These are phyloP conservation scores for Tagetes erecta DNA, from an alignment of 129 eudicot genomes.

Conservation along the genomic window DNA sequence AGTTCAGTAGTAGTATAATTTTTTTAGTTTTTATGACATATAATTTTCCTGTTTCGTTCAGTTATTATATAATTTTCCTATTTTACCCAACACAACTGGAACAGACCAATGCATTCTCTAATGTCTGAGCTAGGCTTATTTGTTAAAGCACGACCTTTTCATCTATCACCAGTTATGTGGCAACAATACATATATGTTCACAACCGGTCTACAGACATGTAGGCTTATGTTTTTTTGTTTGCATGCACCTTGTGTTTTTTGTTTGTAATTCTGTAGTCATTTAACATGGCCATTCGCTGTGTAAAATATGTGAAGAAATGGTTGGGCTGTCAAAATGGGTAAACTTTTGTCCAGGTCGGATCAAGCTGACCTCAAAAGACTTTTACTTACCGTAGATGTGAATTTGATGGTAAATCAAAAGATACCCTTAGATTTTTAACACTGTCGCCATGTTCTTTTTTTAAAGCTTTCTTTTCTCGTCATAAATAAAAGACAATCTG, in stretches of 20 bases:
- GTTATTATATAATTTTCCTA: neutral
- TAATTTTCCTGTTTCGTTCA: neutral
- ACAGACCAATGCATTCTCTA: too few species aligned
- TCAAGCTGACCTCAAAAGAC: neutral
- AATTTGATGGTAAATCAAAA: too few species aligned
- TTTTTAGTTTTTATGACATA: too few species aligned
- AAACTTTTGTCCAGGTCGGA: neutral
- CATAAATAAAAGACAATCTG: neutral
- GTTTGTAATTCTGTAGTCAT: neutral
- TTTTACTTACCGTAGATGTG: neutral
- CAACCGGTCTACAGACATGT: neutral
- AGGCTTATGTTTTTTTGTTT: neutral
- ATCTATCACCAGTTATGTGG: neutral
- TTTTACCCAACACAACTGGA: neutral
- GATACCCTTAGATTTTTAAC: neutral
- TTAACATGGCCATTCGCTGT: neutral
- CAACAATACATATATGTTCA: neutral
- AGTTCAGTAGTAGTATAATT: neutral
- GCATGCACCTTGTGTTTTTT: neutral
- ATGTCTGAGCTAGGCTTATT: neutral
- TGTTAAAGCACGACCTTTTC: neutral
- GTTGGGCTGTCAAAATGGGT: neutral
- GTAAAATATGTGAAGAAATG: neutral
- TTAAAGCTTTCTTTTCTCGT: neutral
- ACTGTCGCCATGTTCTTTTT: neutral